These are phyloP conservation scores for Entonaema liquescens DNA, from an alignment of 495 filamentous ascomycete genomes.

Conservation along the genomic window DNA sequence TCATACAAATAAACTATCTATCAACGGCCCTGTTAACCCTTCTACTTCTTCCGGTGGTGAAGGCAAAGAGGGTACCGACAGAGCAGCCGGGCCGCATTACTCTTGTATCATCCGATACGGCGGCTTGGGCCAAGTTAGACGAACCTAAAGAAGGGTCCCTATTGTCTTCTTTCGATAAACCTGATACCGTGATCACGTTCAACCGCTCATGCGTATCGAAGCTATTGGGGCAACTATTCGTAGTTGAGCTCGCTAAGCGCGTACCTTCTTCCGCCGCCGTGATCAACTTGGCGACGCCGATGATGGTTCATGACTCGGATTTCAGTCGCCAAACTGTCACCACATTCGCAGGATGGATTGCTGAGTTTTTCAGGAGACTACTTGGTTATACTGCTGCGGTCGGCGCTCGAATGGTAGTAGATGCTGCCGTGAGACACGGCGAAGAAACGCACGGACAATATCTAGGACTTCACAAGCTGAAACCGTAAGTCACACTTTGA, in stretches of 20 bases:
- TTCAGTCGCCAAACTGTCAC: conserved; percentile 28
- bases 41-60: conserved; percentile 50
- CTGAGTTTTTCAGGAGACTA: background rate
- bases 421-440: background rate
- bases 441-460: background rate
- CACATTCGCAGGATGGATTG: background rate
- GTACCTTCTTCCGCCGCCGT: conserved; percentile 24
- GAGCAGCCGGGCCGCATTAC: conserved; percentile 43
- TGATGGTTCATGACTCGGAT: conserved; percentile 36
- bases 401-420: background rate
- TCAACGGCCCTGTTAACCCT: conserved; percentile 51
- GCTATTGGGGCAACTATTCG: conserved; percentile 51
- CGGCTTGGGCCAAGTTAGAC: conserved; percentile 45
- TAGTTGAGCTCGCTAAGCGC: conserved; percentile 47
- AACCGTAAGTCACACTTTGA: background rate
- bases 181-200: conserved; percentile 4
- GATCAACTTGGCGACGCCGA: conserved; percentile 28
- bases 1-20: conserved; percentile 54
- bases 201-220: conserved; percentile 50
- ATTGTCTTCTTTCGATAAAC: conserved; percentile 46
- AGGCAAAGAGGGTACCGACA: conserved; percentile 40
- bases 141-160: conserved; percentile 43
- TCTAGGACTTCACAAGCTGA: background rate
- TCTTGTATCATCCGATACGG: conserved; percentile 47
- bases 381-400: background rate